A percentile compares a stretch with the other conserved stretches of the same genome.
Evolutionary conservation across 495 filamentous ascomycete genomes (phyloP).

Genomic region (Aspergillus ostianus): DNA sequence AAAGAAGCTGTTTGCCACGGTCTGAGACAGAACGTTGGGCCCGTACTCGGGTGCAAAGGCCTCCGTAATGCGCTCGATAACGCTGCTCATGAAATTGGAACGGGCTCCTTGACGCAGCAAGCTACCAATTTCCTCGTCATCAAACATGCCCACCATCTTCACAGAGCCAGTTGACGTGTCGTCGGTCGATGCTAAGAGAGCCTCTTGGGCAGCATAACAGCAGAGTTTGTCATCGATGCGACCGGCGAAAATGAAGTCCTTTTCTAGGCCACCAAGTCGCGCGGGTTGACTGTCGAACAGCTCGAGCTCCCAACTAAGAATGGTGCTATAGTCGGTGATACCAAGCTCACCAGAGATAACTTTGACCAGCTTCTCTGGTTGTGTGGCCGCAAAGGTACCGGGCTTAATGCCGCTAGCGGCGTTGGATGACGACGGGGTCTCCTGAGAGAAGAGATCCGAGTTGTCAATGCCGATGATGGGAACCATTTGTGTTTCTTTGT

Average conservation of each 20-base stretch:
- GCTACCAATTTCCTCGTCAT: conserved; percentile 94
- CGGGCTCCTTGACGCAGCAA: conserved; percentile 84
- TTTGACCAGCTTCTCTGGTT: conserved; percentile 80
- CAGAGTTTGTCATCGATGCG: conserved; percentile 97
- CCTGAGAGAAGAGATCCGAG: conserved; percentile 50
- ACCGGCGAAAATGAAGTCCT: conserved; percentile 92
- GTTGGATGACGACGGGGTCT: conserved; percentile 22
- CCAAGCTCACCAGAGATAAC: conserved; percentile 73
- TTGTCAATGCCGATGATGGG: conserved; percentile 90
- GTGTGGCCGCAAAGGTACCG: conserved; percentile 72
- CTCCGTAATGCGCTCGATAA: conserved; percentile 78
- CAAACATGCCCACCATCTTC: conserved; percentile 86
- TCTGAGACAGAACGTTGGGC: conserved; percentile 71
- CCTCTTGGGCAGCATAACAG: conserved; percentile 87
- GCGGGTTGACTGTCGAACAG: conserved; percentile 90
- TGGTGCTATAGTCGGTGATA: conserved; percentile 64
- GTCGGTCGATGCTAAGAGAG: conserved; percentile 66
- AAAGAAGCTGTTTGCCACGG: conserved; percentile 90
- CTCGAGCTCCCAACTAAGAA: conserved; percentile 97
- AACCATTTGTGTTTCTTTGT: conserved; percentile 90
- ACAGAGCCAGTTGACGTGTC: conserved; percentile 55
- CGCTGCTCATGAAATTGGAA: conserved; percentile 78
- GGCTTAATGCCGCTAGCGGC: conserved; percentile 32
- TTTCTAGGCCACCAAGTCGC: conserved; percentile 78
- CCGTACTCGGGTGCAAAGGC: conserved; percentile 57